Percentiles rank a stretch among this genome's conserved stretches.
Conservation (phyloP, 768 basidiomycete genomes). For the Boletus tomentosulus region DNA sequence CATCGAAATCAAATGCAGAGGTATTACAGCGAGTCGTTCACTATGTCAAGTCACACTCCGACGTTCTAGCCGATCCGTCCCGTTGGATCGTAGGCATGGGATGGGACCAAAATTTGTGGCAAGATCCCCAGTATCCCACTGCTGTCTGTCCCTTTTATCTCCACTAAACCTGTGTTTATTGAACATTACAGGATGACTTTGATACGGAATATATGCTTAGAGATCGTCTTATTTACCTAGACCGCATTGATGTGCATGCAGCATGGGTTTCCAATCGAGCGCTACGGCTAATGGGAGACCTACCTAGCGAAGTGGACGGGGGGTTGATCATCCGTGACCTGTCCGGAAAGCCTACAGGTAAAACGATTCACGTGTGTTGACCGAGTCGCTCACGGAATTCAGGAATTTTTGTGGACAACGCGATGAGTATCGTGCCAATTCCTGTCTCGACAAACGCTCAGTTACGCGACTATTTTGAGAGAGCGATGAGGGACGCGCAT, state of each 20-base stretch:
- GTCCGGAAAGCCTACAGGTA: conserved; percentile 66
- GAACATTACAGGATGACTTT: conserved; percentile 58
- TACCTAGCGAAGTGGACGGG: conserved; percentile 65
- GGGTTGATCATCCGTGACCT: conserved; percentile 68
- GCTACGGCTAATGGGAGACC: conserved; percentile 54
- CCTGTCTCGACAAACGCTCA: conserved; percentile 58
- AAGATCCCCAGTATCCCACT: conserved; percentile 59
- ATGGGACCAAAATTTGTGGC: conserved; percentile 91
- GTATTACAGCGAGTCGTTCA: conserved; percentile 55
- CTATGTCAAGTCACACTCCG: conserved; percentile 56
- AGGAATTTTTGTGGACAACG: conserved; percentile 86
- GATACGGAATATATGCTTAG: conserved; percentile 63
- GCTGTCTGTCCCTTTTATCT: conserved; percentile 44
- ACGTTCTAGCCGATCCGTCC: conserved; percentile 46
- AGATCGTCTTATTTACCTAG: conserved; percentile 67
- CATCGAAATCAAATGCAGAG: conserved; percentile 38
- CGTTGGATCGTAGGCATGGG: conserved; percentile 84
- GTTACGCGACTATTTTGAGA: conserved; percentile 60
- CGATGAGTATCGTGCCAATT: conserved; percentile 67
- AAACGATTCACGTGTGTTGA: not conserved
- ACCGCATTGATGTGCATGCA: conserved; percentile 80
- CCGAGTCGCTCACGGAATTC: not conserved
- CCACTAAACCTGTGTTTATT: conserved; percentile 5
- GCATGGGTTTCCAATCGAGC: conserved; percentile 80
- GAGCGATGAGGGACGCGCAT: conserved; percentile 65